Percentiles rank a stretch among this genome's conserved stretches.
Evolutionary conservation across 2,329 filamentous ascomycete genomes (phyloP).

Genomic region (Fusarium verrucosum): DNA sequence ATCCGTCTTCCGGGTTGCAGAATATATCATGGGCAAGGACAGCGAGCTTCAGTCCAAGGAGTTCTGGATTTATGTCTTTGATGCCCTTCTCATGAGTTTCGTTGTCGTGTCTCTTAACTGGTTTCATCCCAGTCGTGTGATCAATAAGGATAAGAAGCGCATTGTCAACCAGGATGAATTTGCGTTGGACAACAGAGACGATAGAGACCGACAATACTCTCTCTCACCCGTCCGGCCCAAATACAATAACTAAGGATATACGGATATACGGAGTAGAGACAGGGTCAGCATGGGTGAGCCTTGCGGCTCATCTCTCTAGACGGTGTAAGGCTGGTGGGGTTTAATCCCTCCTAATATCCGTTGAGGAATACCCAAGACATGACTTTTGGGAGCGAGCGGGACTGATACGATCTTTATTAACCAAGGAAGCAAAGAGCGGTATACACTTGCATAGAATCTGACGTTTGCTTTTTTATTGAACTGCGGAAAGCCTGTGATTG

Average conservation of each 20-base stretch:
- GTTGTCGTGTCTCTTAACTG: slow-evolving; percentile 42
- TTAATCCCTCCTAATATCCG: no score
- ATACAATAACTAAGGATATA: not conserved
- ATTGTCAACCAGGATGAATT: slow-evolving; percentile 40
- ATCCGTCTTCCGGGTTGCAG: slow-evolving; percentile 54
- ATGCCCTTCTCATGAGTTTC: slow-evolving; percentile 50
- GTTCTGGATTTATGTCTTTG: slow-evolving; percentile 51
- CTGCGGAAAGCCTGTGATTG: no score
- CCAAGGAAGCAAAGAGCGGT: not conserved
- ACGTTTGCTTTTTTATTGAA: slow-evolving; percentile 2
- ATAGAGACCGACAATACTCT: slow-evolving; percentile 13
- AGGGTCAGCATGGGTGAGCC: no score
- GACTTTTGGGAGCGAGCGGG: not conserved
- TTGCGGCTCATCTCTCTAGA: no score
- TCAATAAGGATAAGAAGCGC: slow-evolving; percentile 37
- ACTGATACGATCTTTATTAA: slow-evolving; percentile 2
- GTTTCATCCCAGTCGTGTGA: slow-evolving; percentile 44
- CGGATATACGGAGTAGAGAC: not conserved
- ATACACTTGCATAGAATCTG: not conserved
- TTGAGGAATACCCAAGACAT: no score
- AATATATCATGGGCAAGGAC: slow-evolving; percentile 52
- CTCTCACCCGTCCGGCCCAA: slow-evolving; percentile 24
- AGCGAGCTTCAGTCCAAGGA: slow-evolving; percentile 50
- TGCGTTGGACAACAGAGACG: slow-evolving; percentile 36
- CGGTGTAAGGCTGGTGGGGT: no score